phyloP scores from a whole-genome alignment of 257 asterid species.

The Solanum chmielewskii region DNA sequence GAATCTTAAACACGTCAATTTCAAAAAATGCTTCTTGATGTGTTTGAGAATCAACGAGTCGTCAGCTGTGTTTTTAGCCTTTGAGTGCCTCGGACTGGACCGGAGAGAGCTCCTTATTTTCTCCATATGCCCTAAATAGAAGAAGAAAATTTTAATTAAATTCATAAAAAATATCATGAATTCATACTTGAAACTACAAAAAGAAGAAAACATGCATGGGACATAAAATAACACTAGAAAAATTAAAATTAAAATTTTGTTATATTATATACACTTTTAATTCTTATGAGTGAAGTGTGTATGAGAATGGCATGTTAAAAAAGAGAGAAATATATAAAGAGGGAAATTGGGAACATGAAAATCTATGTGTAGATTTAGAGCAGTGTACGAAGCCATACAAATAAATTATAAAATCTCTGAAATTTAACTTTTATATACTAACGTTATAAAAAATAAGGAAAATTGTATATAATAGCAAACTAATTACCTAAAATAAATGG shows the following conservation, averaged over 20 bases:
- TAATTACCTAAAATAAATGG: no score
- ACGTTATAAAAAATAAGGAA: no score
- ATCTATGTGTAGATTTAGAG: background rate
- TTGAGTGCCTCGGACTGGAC: slow-evolving; percentile 73
- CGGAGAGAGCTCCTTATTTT: slow-evolving; percentile 63
- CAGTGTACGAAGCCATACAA: background rate
- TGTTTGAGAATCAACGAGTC: slow-evolving; percentile 77
- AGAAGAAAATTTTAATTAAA: background rate
- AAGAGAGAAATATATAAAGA: background rate
- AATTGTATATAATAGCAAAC: no score
- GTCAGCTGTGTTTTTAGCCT: slow-evolving; percentile 56
- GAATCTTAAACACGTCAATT: slow-evolving; percentile 45
- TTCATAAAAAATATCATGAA: background rate
- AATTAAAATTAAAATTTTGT: no score
- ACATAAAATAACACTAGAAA: background rate
- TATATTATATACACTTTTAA: no score
- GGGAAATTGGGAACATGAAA: background rate
- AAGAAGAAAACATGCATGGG: background rate
- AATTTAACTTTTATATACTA: no score
- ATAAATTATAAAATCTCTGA: no score
- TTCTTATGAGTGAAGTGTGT: background rate
- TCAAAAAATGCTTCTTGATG: background rate
- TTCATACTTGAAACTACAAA: background rate
- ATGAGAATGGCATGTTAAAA: background rate
- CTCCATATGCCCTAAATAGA: slow-evolving; percentile 10